Evolutionary conservation across 2,329 filamentous ascomycete genomes (phyloP), one percentile per base, ranked within the genome.

Genomic region (Ceratocystis smalleyi): DNA sequence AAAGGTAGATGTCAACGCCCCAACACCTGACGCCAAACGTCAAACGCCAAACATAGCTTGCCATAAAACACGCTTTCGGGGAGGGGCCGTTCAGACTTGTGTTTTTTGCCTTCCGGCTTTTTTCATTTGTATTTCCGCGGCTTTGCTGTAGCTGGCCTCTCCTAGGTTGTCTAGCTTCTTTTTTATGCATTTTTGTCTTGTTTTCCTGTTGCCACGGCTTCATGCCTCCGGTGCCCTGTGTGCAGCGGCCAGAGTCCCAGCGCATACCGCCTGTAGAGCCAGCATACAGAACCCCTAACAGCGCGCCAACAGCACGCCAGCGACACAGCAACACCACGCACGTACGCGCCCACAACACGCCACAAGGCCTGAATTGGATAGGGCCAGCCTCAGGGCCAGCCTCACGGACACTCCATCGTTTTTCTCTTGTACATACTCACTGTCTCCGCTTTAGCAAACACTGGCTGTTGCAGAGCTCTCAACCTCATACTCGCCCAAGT

Each of bases 401-500:
- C 49, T 54, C 49, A 54, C 24, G 49, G 7, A 15, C 12, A 24
- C 49, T 54, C 49, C 49, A 15, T 24, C 49, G 24, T 54, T 27
- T 54, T 54, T 27, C 49, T 54, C 49, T 27, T 54, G 24, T 54
- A 54, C 19, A 24, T 54, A 7, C 19, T 22, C 24, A 17, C 49
- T 54, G 49, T 54, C 49, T 54, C 49, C 49, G 49, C 49, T 54
- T 54, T 54, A 54, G 49, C 49, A 54, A 22, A 54, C 49, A 27
- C 49, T 54, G 49, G 49, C 22, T 54, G 49, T 54, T 54, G 49
- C 49, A 54, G 49, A 54, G 49, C 49, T 54, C 49, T 54, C 49
- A 54, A 54, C 49, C 22, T 54, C 49, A 54, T 24, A 19, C 49
- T 54, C 27, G 49, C 19, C 24, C 49, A 54, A 54, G 35, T 60